Evolutionary conservation across 495 filamentous ascomycete genomes (phyloP), one percentile per base, ranked within the genome.

Genomic region (Lentithecium fluviatile): DNA sequence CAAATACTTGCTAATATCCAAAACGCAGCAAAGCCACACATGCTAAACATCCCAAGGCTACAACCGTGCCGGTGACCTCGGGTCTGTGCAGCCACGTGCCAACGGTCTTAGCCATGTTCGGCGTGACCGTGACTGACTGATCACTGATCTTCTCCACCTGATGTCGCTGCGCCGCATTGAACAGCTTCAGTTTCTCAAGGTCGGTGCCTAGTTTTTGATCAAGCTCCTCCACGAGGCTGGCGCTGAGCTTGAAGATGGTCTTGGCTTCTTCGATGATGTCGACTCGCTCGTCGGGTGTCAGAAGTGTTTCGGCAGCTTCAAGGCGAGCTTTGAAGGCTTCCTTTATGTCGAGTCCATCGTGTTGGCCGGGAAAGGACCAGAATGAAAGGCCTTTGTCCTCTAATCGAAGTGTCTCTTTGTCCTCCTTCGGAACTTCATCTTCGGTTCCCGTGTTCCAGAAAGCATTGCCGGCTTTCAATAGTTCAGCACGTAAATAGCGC

Each of bases 221-320:
- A 10, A 81, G 60, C 43, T 77, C 76, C 17, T 64, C 38, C 2
- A 81, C 77, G 20, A 83, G 45, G 23, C 20, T 46, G 0, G 70
- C 56, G 57, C 78, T 72, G 23, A 50, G 57, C 2, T 63, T 50
- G 64, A 84, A 82, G 24, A 85, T 75, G 0, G 61, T 38, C 38
- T 69, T 40, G 26, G 80, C 75, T 60, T 82, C 80, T 0, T 70
- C 56, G 25, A 84, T 66, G 32, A 84, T 71, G 8, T 81, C 79
- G 45, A 74, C 60, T 50, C 74, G 68, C 59, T 84, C 78, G 29
- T 62, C 52, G 2, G 37, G 43, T 0, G 71, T 82, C 49, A 83
- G 69, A 4, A 74, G 59, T 1, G 10, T 25, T 36, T 82, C 79
- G 1, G 75, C 68, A 15, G 68, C 68, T 0, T 58, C 58, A 11